Conservation (phyloP, 2,329 filamentous ascomycete genomes). For the Achaetomium macrosporum region DNA sequence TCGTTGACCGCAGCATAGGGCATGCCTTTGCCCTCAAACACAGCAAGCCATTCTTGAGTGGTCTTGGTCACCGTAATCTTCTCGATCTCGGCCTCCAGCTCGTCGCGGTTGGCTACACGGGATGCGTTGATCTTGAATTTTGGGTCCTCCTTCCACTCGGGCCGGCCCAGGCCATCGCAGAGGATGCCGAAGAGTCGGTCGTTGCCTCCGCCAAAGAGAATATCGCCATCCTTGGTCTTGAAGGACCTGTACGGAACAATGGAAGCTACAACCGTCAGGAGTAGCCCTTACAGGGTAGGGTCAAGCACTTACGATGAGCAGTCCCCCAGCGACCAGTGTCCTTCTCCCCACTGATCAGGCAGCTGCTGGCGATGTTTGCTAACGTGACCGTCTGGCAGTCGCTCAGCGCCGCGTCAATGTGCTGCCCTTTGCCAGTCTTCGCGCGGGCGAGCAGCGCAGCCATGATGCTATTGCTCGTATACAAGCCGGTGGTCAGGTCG, state of each 20-base stretch:
- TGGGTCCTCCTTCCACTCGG: slow-evolving; percentile 55
- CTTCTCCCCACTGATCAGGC: slow-evolving; percentile 77
- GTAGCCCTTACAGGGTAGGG: not conserved
- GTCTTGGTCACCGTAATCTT: slow-evolving; percentile 66
- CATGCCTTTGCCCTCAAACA: slow-evolving; percentile 87
- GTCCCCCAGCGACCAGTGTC: slow-evolving; percentile 93
- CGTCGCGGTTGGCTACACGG: slow-evolving; percentile 64
- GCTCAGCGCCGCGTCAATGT: slow-evolving; percentile 84
- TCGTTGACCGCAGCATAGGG: slow-evolving; percentile 93
- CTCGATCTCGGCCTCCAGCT: slow-evolving; percentile 76
- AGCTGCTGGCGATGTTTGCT: slow-evolving; percentile 92
- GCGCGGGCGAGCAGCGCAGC: slow-evolving; percentile 75
- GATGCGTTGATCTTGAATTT: slow-evolving; percentile 57
- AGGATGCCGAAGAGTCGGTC: slow-evolving; percentile 62
- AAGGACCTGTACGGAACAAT: slow-evolving; percentile 95
- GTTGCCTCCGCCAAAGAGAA: slow-evolving; percentile 68
- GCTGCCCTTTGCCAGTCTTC: slow-evolving; percentile 75
- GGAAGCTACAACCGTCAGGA: slow-evolving; percentile 56
- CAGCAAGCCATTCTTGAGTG: slow-evolving; percentile 78
- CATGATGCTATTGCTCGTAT: slow-evolving; percentile 94
- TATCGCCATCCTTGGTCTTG: slow-evolving; percentile 63
- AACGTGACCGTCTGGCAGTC: slow-evolving; percentile 94
- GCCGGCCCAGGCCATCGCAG: slow-evolving; percentile 51
- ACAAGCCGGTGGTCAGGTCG: slow-evolving; percentile 89
- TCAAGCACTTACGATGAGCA: slow-evolving; percentile 67